Percentiles rank a stretch among this genome's conserved stretches.
phyloP scores from a whole-genome alignment of 2,329 filamentous ascomycete species.

The Microcera coccophila region DNA sequence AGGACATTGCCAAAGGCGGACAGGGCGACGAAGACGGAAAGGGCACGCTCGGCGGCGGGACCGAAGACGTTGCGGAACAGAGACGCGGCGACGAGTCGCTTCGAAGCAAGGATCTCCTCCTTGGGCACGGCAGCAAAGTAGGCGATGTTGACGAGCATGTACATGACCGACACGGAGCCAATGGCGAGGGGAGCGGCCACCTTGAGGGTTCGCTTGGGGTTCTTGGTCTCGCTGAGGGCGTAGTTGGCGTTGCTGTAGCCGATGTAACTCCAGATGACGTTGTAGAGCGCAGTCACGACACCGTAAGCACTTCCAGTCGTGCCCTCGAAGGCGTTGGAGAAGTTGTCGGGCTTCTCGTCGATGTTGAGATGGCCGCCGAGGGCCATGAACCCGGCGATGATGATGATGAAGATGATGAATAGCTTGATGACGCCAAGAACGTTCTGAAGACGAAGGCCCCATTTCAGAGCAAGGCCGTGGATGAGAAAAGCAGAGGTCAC shows the following conservation, averaged over 20 bases:
- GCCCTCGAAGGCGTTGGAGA: conserved; percentile 60
- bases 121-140: conserved; percentile 60
- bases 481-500: conserved; percentile 63
- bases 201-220: conserved; percentile 62
- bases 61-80: conserved; percentile 57
- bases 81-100: conserved; percentile 50
- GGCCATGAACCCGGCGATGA: conserved; percentile 58
- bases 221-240: conserved; percentile 60
- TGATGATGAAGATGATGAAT: conserved; percentile 61
- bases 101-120: conserved; percentile 48
- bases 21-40: conserved; percentile 63
- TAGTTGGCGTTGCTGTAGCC: conserved; percentile 69
- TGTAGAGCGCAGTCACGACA: conserved; percentile 66
- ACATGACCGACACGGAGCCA: conserved; percentile 54
- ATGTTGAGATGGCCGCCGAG: conserved; percentile 59
- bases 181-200: conserved; percentile 62
- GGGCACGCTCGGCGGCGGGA: conserved; percentile 50
- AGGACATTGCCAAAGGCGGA: conserved; percentile 66
- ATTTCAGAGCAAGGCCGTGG: conserved; percentile 60
- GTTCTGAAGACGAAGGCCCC: conserved; percentile 66
- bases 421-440: conserved; percentile 63
- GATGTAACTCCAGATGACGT: conserved; percentile 67
- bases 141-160: conserved; percentile 64
- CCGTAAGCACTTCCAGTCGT: conserved; percentile 64
- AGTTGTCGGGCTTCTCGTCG: conserved; percentile 57